Conservation (phyloP, 352 stramenopile genomes). For the Halophytophthora polymorphica region DNA sequence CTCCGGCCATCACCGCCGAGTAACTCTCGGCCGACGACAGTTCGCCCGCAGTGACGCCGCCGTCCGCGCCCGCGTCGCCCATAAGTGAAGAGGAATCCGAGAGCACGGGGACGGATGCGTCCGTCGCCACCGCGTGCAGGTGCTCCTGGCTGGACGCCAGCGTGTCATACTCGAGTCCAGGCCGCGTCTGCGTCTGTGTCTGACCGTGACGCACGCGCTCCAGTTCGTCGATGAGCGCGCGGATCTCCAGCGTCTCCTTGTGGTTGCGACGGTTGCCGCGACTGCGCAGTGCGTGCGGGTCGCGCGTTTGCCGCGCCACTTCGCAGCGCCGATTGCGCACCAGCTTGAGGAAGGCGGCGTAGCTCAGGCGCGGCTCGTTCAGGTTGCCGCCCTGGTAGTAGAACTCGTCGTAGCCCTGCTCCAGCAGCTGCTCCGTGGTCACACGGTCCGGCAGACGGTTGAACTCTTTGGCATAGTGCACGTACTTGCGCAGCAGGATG, state of each 20-base stretch:
- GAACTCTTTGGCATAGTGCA: conserved; percentile 53
- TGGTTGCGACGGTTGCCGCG: conserved; percentile 22
- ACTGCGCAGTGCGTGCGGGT: conserved; percentile 7
- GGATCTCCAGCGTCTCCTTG: conserved; percentile 58
- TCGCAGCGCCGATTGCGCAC: conserved; percentile 65
- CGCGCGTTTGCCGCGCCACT: conserved; percentile 25
- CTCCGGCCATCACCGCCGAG: conserved; percentile 19
- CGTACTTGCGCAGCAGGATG: conserved; percentile 54
- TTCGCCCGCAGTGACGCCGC: conserved; percentile 23
- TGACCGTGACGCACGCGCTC: conserved; percentile 40
- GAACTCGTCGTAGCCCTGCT: conserved; percentile 69
- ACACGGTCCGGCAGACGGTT: conserved; percentile 37
- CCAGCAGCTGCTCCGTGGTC: conserved; percentile 59
- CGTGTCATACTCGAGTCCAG: conserved; percentile 20
- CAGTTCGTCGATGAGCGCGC: conserved; percentile 49
- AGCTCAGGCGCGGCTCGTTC: conserved; percentile 50
- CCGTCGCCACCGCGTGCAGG: conserved; percentile 12
- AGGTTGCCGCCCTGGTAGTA: conserved; percentile 59
- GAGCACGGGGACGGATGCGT: conserved; percentile 21
- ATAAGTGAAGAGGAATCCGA: conserved; percentile 29
- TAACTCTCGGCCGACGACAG: conserved; percentile 30
- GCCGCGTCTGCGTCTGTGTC: conserved; percentile 5
- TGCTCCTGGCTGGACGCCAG: conserved; percentile 16
- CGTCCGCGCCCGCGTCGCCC: conserved; percentile 20
- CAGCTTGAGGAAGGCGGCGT: conserved; percentile 63